Evolutionary conservation across 495 filamentous ascomycete species (phyloP), one percentile per base, ranked within the genome.

Genomic region (Lineolata rhizophorae): DNA sequence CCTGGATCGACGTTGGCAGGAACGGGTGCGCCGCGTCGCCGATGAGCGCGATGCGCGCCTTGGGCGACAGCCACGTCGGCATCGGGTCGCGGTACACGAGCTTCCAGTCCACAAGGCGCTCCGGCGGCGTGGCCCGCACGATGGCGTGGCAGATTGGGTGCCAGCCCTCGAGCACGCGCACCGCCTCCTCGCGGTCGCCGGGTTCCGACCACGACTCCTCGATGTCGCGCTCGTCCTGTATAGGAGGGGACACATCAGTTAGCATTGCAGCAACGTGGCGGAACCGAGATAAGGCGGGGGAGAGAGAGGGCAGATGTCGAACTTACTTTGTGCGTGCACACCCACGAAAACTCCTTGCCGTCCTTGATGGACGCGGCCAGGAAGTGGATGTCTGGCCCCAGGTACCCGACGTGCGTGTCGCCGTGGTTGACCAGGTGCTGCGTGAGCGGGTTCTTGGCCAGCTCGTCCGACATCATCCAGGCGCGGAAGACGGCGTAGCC

Each of bases 401-500:
- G 34, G 35, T 35, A 51, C 15, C 48, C 48, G 43, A 29, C 14
- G 16, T 42, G 39, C 14, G 31, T 18, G 33, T 42, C 42, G 22
- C 37, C 41, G 18, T 49, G 37, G 15, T 35, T 29, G 13, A 41
- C 38, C 16, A 52, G 40, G 15, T 43, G 30, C 25, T 36, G 36
- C 17, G 33, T 40, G 10, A 40, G 29, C 3, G 36, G 37, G 19
- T 43, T 41, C 30, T 39, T 37, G 4, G 32, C 36, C 11, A 46
- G 35, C 17, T 36, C 35, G 2, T 45, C 31, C 8, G 36, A 38
- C 11, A 35, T 19, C 30, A 52, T 44, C 47, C 46, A 49, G 5
- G 39, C 32, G 5, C 47, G 31, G 19, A 48, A 74, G 4, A 72
- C 60, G 4, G 70, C 66, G 43, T 72, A 72, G 5, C 70, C 69